phyloP scores from a whole-genome alignment of 768 basidiomycete genomes.

The Mycena capillaripes region DNA sequence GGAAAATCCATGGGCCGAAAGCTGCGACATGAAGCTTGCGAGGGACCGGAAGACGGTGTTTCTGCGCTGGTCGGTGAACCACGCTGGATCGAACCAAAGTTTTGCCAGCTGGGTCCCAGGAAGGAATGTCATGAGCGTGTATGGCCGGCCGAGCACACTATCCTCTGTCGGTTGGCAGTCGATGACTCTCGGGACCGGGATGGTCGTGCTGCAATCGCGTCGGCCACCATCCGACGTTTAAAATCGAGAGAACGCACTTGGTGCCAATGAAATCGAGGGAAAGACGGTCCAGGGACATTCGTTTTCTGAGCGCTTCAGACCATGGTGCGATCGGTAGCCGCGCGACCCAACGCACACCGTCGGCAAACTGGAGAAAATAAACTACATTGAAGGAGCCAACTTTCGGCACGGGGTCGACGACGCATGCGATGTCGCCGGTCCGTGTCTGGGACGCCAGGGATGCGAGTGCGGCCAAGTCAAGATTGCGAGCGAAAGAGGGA shows the following conservation, averaged over 20 bases:
- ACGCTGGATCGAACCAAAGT: conserved; percentile 36
- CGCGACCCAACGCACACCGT: conserved; percentile 37
- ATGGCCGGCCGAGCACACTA: conserved; percentile 33
- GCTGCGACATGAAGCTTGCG: conserved; percentile 28
- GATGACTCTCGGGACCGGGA: conserved; percentile 36
- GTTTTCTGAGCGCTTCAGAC: conserved; percentile 24
- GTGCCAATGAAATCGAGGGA: conserved; percentile 27
- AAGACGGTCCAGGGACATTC: conserved; percentile 10
- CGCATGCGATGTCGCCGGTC: neutral
- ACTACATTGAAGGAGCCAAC: conserved; percentile 6
- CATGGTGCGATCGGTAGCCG: conserved; percentile 26
- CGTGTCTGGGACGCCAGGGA: neutral
- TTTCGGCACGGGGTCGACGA: neutral
- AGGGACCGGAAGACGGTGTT: conserved; percentile 20
- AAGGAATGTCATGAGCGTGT: conserved; percentile 34
- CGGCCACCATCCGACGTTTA: neutral
- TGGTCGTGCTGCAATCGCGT: conserved; percentile 20
- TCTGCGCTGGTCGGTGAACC: conserved; percentile 25
- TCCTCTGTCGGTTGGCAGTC: conserved; percentile 22
- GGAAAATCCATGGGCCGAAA: conserved; percentile 20
- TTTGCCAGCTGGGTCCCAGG: conserved; percentile 31
- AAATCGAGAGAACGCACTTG: neutral
- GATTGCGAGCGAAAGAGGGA: neutral
- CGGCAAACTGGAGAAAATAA: conserved; percentile 26
- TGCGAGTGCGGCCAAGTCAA: neutral